Evolutionary conservation across 768 basidiomycete genomes (phyloP).

Genomic region (Porpolomopsis calyptriformis): DNA sequence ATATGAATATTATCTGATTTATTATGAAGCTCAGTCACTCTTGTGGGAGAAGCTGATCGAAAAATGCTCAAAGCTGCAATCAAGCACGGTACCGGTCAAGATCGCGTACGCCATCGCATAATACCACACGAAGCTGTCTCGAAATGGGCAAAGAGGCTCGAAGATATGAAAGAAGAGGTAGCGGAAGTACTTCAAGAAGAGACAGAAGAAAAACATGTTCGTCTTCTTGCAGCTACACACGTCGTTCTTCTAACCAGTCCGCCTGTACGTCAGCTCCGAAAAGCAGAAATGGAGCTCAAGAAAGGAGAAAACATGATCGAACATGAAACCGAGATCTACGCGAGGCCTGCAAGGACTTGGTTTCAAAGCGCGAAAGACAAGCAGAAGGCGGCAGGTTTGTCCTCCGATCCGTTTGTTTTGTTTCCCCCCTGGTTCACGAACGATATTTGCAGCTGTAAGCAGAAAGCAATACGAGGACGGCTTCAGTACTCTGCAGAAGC

Average conservation of each 20-base stretch:
- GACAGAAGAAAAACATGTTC: constrained; percentile 86
- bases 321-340: constrained; percentile 85
- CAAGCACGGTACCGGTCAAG: constrained; percentile 69
- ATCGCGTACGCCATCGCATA: constrained; percentile 82
- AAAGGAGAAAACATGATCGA: constrained; percentile 96
- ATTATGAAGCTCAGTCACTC: constrained; percentile 72
- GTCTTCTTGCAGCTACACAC: constrained; percentile 6
- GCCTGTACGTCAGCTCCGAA: constrained; percentile 46
- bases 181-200: constrained; percentile 78
- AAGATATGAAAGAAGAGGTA: constrained; percentile 65
- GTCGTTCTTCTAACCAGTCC: constrained; percentile 9
- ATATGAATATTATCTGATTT: background rate
- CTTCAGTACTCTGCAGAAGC: constrained; percentile 27
- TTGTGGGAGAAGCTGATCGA: constrained; percentile 92
- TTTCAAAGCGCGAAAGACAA: constrained; percentile 89
- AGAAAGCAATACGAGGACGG: constrained; percentile 65
- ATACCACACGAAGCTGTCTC: constrained; percentile 65
- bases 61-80: constrained; percentile 95
- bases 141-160: constrained; percentile 62
- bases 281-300: constrained; percentile 90
- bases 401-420: background rate
- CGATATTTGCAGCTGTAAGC: constrained; percentile 53
- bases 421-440: constrained; percentile 1
- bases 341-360: constrained; percentile 95
- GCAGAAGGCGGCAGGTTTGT: constrained; percentile 61